Evolutionary conservation across 768 basidiomycete genomes (phyloP).

Genomic region (Dentipellis sp.): DNA sequence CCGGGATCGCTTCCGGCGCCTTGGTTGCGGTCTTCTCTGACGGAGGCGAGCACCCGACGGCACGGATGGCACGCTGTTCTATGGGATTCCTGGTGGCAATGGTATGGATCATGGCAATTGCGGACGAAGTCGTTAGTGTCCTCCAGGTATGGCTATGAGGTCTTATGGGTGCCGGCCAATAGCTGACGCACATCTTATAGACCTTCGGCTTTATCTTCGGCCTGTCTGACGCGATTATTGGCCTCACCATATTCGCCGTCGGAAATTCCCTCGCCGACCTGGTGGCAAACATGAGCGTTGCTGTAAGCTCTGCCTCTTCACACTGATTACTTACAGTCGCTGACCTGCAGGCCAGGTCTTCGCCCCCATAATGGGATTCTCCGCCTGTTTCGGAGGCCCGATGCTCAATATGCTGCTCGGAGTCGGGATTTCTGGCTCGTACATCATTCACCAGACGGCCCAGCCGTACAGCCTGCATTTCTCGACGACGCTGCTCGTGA

Average conservation of each 20-base stretch:
- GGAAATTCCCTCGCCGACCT: conserved; percentile 96
- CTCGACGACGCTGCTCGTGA: conserved; percentile 77
- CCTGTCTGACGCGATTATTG: conserved; percentile 94
- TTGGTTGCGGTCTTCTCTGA: conserved; percentile 53
- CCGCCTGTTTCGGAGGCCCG: conserved; percentile 89
- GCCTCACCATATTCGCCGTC: conserved; percentile 91
- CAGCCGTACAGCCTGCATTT: conserved; percentile 68
- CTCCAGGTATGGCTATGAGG: conserved; percentile 47
- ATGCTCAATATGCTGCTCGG: conserved; percentile 91
- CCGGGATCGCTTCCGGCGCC: conserved; percentile 43
- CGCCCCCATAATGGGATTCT: conserved; percentile 91
- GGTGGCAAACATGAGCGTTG: conserved; percentile 94
- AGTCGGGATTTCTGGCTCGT: conserved; percentile 85
- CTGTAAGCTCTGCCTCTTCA: conserved; percentile 36
- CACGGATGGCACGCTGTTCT: conserved; percentile 67
- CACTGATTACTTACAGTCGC: not conserved
- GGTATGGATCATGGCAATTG: conserved; percentile 98
- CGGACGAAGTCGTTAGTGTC: conserved; percentile 90
- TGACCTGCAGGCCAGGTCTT: conserved; percentile 41
- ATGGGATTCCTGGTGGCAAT: conserved; percentile 88
- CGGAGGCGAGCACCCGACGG: conserved; percentile 45
- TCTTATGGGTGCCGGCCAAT: not conserved
- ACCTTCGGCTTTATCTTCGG: conserved; percentile 92
- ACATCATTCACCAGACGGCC: conserved; percentile 59
- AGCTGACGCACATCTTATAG: conserved; percentile 28